These are phyloP conservation scores for Xylaria acuta DNA, from an alignment of 495 filamentous ascomycete species.

Conservation along the genomic window DNA sequence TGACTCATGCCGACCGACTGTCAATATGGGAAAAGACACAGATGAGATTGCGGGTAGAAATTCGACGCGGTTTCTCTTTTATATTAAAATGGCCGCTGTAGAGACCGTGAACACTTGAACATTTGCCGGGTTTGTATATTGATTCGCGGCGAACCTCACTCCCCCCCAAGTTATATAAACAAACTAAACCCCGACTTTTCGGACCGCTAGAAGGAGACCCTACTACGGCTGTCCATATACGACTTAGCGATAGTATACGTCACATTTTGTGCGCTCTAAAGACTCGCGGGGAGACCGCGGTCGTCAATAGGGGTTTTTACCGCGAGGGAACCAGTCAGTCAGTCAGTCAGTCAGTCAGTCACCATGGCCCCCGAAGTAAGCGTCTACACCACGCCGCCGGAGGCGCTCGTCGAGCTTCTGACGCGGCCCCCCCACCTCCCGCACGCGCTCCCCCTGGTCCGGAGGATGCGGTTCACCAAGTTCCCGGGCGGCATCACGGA, in stretches of 20 bases:
- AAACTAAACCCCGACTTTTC: not conserved
- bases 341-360: too few relatives aligned
- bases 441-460: conserved; percentile 61
- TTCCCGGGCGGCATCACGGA: conserved; percentile 45
- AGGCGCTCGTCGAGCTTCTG: conserved; percentile 52
- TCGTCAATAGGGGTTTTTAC: not conserved
- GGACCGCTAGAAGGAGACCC: not conserved
- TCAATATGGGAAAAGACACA: not conserved
- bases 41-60: not conserved
- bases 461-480: conserved; percentile 63
- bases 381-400: conserved; percentile 46
- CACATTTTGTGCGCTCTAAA: not conserved
- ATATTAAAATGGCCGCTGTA: not conserved
- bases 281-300: not conserved
- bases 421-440: conserved; percentile 55
- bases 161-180: too few relatives aligned
- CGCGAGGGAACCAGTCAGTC: not conserved
- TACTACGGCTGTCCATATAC: not conserved
- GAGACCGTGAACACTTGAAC: not conserved
- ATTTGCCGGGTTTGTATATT: not conserved
- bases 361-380: conserved; percentile 38
- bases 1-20: conserved; percentile 13
- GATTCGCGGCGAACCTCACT: not conserved
- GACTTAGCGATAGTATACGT: not conserved
- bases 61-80: not conserved